Percentiles rank a stretch among this genome's conserved stretches.
These are phyloP conservation scores for Mucuna pruriens DNA, from an alignment of 306 rosid species.

Conservation along the genomic window DNA sequence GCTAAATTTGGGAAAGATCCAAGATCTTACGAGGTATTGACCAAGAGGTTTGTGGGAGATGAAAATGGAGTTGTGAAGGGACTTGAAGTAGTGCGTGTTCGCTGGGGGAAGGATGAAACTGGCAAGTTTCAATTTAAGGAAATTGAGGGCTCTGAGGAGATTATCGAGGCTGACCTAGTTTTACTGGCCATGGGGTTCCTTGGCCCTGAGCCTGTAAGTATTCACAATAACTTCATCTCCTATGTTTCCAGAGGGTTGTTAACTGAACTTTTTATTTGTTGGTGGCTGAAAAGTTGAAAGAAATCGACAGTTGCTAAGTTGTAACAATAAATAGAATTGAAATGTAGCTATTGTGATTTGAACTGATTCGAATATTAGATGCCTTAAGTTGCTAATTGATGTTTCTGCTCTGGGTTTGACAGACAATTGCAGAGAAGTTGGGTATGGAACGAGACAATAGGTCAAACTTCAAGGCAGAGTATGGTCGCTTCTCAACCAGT, in stretches of 20 bases:
- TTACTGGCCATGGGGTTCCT: constrained; percentile 98
- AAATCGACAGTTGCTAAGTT: background rate
- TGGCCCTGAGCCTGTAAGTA: constrained; percentile 93
- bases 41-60: constrained; percentile 91
- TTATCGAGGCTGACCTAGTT: constrained; percentile 80
- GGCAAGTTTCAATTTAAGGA: constrained; percentile 88
- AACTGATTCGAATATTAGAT: background rate
- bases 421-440: constrained; percentile 79
- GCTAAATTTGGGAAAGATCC: constrained; percentile 94
- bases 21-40: constrained; percentile 86
- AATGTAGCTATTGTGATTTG: background rate
- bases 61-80: constrained; percentile 82
- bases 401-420: constrained; percentile 24
- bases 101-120: constrained; percentile 87
- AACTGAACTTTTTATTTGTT: background rate
- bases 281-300: background rate
- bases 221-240: constrained; percentile 5
- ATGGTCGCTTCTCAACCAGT: constrained; percentile 85
- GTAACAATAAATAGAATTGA: background rate
- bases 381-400: background rate
- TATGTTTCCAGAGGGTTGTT: background rate
- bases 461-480: constrained; percentile 88
- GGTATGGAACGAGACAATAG: constrained; percentile 77
- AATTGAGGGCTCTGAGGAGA: constrained; percentile 90
- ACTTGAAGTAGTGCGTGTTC: constrained; percentile 76